phyloP scores from a whole-genome alignment of 352 stramenopile species.

The Phytophthora fragariaefolia region DNA sequence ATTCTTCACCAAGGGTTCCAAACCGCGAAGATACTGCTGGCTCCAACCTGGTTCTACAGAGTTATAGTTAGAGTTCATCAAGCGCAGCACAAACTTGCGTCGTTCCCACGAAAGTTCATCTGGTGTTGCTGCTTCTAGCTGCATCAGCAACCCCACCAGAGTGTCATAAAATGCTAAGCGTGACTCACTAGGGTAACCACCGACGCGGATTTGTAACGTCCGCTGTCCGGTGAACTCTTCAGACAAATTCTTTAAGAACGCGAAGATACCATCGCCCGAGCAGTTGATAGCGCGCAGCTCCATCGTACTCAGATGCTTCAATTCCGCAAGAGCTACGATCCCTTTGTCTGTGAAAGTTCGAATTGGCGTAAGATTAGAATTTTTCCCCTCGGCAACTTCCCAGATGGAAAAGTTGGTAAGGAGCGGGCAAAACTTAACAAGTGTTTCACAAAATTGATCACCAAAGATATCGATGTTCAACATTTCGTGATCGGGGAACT shows the following conservation, averaged over 20 bases:
- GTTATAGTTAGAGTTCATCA: slow-evolving; percentile 39
- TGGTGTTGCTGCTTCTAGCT: slow-evolving; percentile 17
- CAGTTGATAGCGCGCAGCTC: slow-evolving; percentile 49
- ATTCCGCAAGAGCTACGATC: slow-evolving; percentile 38
- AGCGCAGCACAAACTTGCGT: slow-evolving; percentile 41
- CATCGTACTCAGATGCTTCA: slow-evolving; percentile 39
- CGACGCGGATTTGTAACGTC: slow-evolving; percentile 26
- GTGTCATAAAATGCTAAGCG: slow-evolving; percentile 48
- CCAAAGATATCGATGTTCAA: slow-evolving; percentile 47
- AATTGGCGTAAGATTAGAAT: slow-evolving; percentile 40
- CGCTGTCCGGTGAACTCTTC: slow-evolving; percentile 37
- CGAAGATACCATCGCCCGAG: slow-evolving; percentile 45
- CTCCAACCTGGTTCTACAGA: slow-evolving; percentile 46
- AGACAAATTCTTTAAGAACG: slow-evolving; percentile 42
- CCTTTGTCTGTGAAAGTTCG: slow-evolving; percentile 44
- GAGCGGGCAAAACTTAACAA: slow-evolving; percentile 31
- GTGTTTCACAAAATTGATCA: slow-evolving; percentile 42
- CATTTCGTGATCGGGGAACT: slow-evolving; percentile 37
- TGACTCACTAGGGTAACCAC: slow-evolving; percentile 20
- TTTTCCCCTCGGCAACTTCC: slow-evolving; percentile 44
- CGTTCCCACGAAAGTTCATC: slow-evolving; percentile 26
- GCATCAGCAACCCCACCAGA: slow-evolving; percentile 33
- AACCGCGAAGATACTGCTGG: slow-evolving; percentile 36
- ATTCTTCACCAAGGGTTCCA: slow-evolving; percentile 34
- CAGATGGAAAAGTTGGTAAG: slow-evolving; percentile 39